Evolutionary conservation across 139 green algal genomes (phyloP).

Genomic region (Micractinium conductrix): DNA sequence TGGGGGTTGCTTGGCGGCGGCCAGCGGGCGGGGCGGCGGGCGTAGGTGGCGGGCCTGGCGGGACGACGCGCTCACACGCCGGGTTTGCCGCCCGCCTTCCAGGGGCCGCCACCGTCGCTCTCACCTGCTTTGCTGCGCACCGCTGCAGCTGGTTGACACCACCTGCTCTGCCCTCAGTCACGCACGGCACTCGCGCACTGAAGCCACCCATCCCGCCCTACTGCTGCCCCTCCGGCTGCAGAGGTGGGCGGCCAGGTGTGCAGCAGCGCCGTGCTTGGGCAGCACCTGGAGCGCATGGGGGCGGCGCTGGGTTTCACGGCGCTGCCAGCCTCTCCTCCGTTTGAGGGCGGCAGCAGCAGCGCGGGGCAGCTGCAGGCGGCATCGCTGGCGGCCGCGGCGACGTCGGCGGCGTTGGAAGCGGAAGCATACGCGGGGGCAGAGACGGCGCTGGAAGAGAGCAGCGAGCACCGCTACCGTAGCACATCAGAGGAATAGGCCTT

Average conservation of each 20-base stretch:
- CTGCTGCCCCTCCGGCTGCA: background rate
- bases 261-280: background rate
- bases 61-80: no score
- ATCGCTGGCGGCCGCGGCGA: background rate
- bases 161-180: background rate
- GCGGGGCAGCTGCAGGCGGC: no score
- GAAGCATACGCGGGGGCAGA: background rate
- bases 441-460: background rate
- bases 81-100: background rate
- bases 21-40: background rate
- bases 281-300: constrained; percentile 34
- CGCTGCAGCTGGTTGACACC: background rate
- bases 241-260: constrained; percentile 28
- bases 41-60: background rate
- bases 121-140: background rate
- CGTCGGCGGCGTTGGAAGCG: background rate
- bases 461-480: background rate
- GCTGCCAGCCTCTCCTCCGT: background rate
- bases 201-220: background rate
- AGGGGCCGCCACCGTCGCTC: background rate
- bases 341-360: no score
- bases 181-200: background rate
- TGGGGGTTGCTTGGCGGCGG: background rate
- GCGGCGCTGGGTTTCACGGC: constrained; percentile 23
- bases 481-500: no score